Evolutionary conservation across 345 rosid species (phyloP).

Genomic region (Streptanthus diversifolius): DNA sequence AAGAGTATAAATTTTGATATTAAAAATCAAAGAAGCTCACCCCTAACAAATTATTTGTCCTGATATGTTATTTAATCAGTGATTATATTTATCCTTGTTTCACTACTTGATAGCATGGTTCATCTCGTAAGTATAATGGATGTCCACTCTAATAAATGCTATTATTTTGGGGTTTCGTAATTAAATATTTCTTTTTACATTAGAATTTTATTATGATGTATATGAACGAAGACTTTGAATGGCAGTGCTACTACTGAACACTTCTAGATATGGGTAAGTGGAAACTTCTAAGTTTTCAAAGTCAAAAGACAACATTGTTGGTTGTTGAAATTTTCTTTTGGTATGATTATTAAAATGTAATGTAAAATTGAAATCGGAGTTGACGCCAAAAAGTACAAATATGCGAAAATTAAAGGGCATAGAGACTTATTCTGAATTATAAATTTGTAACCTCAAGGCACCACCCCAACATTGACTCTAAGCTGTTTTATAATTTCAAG

Average conservation of each 20-base stretch:
- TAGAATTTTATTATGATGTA: background rate
- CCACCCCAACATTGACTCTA: slow-evolving; percentile 28
- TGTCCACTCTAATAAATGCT: background rate
- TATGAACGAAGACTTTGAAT: slow-evolving; percentile 4
- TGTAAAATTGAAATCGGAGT: slow-evolving; percentile 13
- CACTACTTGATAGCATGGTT: background rate
- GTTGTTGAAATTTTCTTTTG: slow-evolving; percentile 25
- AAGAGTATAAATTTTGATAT: no score
- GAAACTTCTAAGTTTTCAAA: slow-evolving; percentile 21
- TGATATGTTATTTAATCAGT: no score
- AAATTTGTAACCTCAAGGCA: slow-evolving; percentile 29
- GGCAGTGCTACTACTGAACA: slow-evolving; percentile 14
- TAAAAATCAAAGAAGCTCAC: no score
- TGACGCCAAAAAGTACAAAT: slow-evolving; percentile 16
- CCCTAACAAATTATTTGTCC: no score
- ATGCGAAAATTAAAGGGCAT: slow-evolving; percentile 19
- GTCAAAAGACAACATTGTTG: slow-evolving; percentile 35
- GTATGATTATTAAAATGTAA: slow-evolving; percentile 6
- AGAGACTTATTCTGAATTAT: slow-evolving; percentile 8
- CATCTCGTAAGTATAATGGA: background rate
- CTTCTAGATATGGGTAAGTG: slow-evolving; percentile 17
- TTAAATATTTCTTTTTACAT: slow-evolving; percentile 4
- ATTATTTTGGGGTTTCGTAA: background rate
- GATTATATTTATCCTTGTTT: no score
- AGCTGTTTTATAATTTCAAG: slow-evolving; percentile 15